Evolutionary conservation across 768 basidiomycete species (phyloP), one percentile per base, ranked within the genome.

Genomic region (Amanita inopinata): DNA sequence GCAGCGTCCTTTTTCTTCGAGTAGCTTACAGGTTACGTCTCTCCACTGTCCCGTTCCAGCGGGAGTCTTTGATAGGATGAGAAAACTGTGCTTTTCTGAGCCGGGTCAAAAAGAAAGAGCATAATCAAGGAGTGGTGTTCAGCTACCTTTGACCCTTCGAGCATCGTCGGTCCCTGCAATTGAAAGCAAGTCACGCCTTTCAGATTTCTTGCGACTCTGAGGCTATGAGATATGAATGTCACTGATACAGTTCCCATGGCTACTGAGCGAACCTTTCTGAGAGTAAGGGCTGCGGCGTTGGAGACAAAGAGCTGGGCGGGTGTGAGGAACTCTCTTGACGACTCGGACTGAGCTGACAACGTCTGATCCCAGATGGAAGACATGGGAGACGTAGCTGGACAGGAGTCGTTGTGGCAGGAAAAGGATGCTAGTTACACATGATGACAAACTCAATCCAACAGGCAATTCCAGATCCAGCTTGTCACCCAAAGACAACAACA

Each of bases 21-120:
- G 58, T 42, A 89, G 63, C 52, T 71, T 82, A 60, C 85, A 88
- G 8, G 74, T 79, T 17, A 80, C 85, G 31, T 71, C 60, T 53
- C 83, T 68, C 86, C 86, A 89, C 31, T 80, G 78, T 10, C 78
- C 80, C 5, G 68, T 60, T 24, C 67, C 66, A 19, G 66, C 57
- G 20, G 72, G 50, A 17, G 67, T 66, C 49, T 73, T 75, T 30
- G 73, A 60, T 12, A 83, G 66, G 10, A 70, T 68, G 33, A 83
- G 70, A 83, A 83, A 85, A 52, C 76, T 83, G 14, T 78, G 66
- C 61, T 80, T 84, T 53, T 88, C 83, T 87, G 53, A 19, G 52
- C 23, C 33, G 23, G 46, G 5, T 14, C 4, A 30, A 32, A 37
- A 24, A 30, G 34, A 37, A 27, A 18, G 6, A 34, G 18, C 22